These are phyloP conservation scores for Hanseniaspora meyeri DNA, from an alignment of 805 yeast genomes.

Conservation along the genomic window DNA sequence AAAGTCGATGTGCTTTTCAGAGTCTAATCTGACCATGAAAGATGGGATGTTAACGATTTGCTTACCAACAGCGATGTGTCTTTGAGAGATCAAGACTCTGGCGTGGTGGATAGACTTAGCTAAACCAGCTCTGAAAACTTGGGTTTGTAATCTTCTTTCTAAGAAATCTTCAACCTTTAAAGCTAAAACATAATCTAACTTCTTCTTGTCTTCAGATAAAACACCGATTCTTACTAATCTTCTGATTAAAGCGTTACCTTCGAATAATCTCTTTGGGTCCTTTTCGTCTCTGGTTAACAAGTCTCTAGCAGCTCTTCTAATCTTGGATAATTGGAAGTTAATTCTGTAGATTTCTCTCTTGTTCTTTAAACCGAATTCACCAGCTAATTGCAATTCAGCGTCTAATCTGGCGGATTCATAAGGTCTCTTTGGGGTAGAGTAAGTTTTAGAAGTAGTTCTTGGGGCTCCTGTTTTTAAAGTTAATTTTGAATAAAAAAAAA, in stretches of 20 bases:
- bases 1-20: slow-evolving; percentile 99
- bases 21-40: slow-evolving; percentile 98
- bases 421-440: slow-evolving; percentile 98
- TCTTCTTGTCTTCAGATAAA: slow-evolving; percentile 97
- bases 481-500: slow-evolving; percentile 8
- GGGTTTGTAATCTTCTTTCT: slow-evolving; percentile 99
- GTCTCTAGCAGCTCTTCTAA: slow-evolving; percentile 99
- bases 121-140: slow-evolving; percentile 98
- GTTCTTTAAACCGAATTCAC: slow-evolving; percentile 99
- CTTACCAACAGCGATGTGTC: slow-evolving; percentile 99
- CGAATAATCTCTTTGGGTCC: slow-evolving; percentile 99
- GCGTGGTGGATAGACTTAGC: slow-evolving; percentile 99
- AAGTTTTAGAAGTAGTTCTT: slow-evolving; percentile 98
- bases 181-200: slow-evolving; percentile 99
- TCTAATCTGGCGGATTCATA: slow-evolving; percentile 99
- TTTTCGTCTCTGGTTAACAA: slow-evolving; percentile 99
- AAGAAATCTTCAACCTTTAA: slow-evolving; percentile 96
- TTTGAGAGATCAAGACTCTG: slow-evolving; percentile 94
- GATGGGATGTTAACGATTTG: slow-evolving; percentile 98
- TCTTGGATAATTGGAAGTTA: slow-evolving; percentile 97
- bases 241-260: slow-evolving; percentile 99
- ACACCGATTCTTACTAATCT: slow-evolving; percentile 99
- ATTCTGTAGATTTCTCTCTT: slow-evolving; percentile 99
- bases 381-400: slow-evolving; percentile 97
- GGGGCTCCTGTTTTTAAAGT: slow-evolving; percentile 63